Evolutionary conservation across 73 alveolate species (phyloP).

Genomic region (Tetrahymena borealis): DNA sequence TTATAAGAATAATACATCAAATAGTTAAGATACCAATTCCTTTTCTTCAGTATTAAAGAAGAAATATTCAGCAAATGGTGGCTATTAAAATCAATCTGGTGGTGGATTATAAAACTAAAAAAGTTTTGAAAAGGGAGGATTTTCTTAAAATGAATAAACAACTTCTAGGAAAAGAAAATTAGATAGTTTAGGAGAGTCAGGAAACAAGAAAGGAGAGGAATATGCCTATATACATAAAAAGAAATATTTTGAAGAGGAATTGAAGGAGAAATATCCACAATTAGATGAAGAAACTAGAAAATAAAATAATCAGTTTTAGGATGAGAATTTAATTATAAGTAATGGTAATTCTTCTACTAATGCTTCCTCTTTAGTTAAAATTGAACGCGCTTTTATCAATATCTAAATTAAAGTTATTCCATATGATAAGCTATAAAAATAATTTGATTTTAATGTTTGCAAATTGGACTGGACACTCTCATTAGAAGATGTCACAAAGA

Average conservation of each 20-base stretch:
- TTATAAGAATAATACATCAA: no score
- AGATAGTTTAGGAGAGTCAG: neutral
- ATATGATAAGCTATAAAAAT: neutral
- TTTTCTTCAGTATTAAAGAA: neutral
- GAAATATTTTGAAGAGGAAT: neutral
- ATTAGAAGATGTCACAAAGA: neutral
- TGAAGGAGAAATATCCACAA: neutral
- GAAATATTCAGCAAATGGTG: neutral
- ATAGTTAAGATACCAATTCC: no score
- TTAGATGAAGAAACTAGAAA: neutral
- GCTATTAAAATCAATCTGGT: no score
- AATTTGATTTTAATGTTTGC: neutral
- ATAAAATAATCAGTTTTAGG: neutral
- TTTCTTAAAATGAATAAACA: neutral
- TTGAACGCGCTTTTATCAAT: neutral
- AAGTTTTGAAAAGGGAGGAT: neutral
- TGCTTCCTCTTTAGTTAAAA: neutral
- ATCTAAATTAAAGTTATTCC: neutral
- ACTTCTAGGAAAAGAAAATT: neutral
- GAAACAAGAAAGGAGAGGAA: neutral
- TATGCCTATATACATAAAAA: neutral
- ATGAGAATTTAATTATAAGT: neutral
- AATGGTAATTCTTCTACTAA: neutral
- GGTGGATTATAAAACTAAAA: neutral
- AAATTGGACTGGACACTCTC: neutral